A percentile compares a stretch with the other conserved stretches of the same genome.
Conservation (phyloP, 2,329 filamentous ascomycete genomes). For the Ascochyta pisi region DNA sequence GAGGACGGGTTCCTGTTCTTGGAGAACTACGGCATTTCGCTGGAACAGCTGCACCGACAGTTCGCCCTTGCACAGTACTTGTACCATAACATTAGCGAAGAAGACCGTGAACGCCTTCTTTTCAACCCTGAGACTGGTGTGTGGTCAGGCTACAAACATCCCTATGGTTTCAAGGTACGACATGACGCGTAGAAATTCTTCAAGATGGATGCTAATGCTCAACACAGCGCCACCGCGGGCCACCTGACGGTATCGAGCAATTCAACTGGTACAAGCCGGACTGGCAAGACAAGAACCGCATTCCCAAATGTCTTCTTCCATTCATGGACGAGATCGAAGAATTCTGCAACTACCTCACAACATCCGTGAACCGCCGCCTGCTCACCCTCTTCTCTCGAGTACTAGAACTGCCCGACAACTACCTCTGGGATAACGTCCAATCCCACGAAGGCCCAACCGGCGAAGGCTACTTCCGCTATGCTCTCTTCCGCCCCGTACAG, state of each 20-base stretch:
- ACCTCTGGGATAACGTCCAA: slow-evolving; percentile 34
- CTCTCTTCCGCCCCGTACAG: slow-evolving; percentile 32
- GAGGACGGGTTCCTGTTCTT: slow-evolving; percentile 52
- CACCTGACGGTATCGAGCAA: slow-evolving; percentile 60
- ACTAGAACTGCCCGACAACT: slow-evolving; percentile 31
- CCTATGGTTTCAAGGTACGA: slow-evolving; percentile 54
- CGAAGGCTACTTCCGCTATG: slow-evolving; percentile 35
- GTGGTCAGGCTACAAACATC: slow-evolving; percentile 61
- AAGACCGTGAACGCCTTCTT: slow-evolving; percentile 58
- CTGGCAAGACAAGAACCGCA: slow-evolving; percentile 53
- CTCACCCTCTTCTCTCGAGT: slow-evolving; percentile 34
- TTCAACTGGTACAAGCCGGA: slow-evolving; percentile 62
- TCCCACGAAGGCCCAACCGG: slow-evolving; percentile 31
- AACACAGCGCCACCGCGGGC: slow-evolving; percentile 46
- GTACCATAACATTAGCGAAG: slow-evolving; percentile 58
- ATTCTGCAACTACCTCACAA: slow-evolving; percentile 57
- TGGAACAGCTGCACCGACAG: slow-evolving; percentile 58
- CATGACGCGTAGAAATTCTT: background rate
- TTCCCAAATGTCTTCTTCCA: slow-evolving; percentile 56
- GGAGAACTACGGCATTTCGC: slow-evolving; percentile 59
- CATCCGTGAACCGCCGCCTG: slow-evolving; percentile 55
- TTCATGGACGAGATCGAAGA: slow-evolving; percentile 60
- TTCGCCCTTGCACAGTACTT: slow-evolving; percentile 60
- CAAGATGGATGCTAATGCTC: background rate
- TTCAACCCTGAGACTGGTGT: slow-evolving; percentile 57